Evolutionary conservation across 2,329 filamentous ascomycete species (phyloP), one percentile per base, ranked within the genome.

Genomic region (Cladosporium sp.): DNA sequence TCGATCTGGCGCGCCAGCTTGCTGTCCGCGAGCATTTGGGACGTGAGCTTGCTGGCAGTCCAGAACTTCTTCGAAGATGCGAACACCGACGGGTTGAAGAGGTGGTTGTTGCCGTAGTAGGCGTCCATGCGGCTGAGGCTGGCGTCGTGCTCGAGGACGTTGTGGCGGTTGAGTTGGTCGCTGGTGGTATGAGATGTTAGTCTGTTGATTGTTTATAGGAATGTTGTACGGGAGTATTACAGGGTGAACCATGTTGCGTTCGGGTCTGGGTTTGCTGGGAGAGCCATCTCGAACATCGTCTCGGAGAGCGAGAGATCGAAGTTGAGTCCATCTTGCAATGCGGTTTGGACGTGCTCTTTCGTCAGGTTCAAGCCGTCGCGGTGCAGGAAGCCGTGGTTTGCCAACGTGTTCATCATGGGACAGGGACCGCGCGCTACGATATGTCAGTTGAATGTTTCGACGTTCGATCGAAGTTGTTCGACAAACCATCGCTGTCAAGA

Each of bases 81-180:
- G 60, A 80, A 82, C 54, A 79, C 61, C 2, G 69, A 72, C 47
- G 73, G 64, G 62, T 81, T 79, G 67, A 82, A 81, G 50, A 72
- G 50, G 56, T 76, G 70, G 56, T 75, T 75, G 61, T 75, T 73
- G 18, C 77, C 78, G 47, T 78, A 70, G 67, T 65, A 74, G 7
- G 70, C 73, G 51, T 81, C 78, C 1, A 66, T 58, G 20, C 77
- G 76, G 36, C 72, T 76, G 22, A 58, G 41, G 24, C 54, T 56
- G 17, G 54, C 56, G 38, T 58, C 57, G 40, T 57, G 53, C 32
- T 60, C 54, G 36, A 58, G 55, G 20, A 58, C 45, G 37, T 55
- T 51, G 41, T 60, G 52, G n/a, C 43, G 32, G 29, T 57, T 56
- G 18, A 57, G 47, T 22, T 52, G 43, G 24, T 54, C 47, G 13